Evolutionary conservation across 2,329 filamentous ascomycete genomes (phyloP), one percentile per base, ranked within the genome.

Genomic region (Tolypocladium tundrense): DNA sequence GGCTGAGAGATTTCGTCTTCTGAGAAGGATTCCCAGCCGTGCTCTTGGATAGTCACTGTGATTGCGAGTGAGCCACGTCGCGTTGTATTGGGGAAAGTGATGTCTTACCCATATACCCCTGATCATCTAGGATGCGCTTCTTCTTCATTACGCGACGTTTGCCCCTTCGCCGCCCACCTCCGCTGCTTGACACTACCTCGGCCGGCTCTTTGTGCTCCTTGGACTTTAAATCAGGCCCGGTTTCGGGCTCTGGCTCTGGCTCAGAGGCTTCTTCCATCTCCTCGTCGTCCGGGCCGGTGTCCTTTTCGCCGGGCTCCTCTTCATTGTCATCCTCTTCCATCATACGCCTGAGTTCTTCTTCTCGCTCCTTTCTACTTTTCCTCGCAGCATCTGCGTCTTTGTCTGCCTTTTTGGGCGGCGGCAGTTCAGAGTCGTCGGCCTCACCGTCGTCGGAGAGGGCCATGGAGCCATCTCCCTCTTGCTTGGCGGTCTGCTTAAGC

Each of bases 1-100:
- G 75, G 72, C 10, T 75, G 70, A 39, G 78, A 78, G 27, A 86
- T 82, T 63, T 96, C 91, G 62, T 96, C 91, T 69, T 97, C 92
- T 0, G 91, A 96, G 75, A 95, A 96, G 0, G 88, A 93, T 70
- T 97, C 92, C 92, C 92, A 97, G 0, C 81, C 87, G 0, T 82
- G 75, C 68, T 96, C 91, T 72, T 95, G 89, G 63, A 87, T 88
- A 2, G 91, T 96, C 39, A 96, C 92, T 94, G 65, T 43, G 60
- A 14, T 13, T 24, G 11, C 9, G 13, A 35, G 41, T 59, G 10
- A 56, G 54, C 37, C n/a, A 41, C 24, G 2, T 31, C 19, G 14
- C 35, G 19, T 21, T 16, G 14, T 27, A 9, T 33, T 24, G 9
- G 7, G 14, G 4, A 50, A 16, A 16, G 3, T 50, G 8, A 14